Evolutionary conservation across 345 rosid species (phyloP), one percentile per base, ranked within the genome.

Genomic region (Pistacia integerrima): DNA sequence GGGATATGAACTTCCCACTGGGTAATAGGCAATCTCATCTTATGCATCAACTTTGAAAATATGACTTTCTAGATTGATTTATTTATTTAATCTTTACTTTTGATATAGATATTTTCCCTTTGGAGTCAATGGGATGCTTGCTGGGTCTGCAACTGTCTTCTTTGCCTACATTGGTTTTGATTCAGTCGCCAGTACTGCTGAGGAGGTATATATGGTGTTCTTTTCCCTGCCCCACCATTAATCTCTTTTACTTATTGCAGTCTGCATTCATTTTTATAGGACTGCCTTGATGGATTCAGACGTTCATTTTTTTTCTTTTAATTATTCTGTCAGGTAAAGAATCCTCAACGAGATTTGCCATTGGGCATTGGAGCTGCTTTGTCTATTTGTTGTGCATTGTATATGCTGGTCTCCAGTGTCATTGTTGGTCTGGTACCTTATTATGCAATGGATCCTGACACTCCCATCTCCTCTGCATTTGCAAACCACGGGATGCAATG

Each of bases 331-430:
- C 89, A 95, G 99, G 99, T 96, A 77, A 96, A 90, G 86, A 91
- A 91, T 76, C 99, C 99, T n/a, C 99, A 93, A 80, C 84, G 94
- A 62, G 99, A 96, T 86, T 88, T 96, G 84, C 99, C 99, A 49
- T 76, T 93, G 80, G 99, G 99, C 11, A 96, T 96, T 76, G 99
- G 93, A 18, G 75, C 86, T 70, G 90, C 99, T 20, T 88, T 96
- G 49, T 91, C 92, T 17, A 85, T 93, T 67, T 96, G 99, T 77
- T 96, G 99, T 82, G 68, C 90, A 16, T 78, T 96, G 67, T 96
- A 96, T 87, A 96, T 96, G 99, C 85, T 93, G 86, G 97, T 96
- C 25, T 96, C 99, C 25, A 64, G 85, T 67, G 97, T 96, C 12
- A 82, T 96, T 81, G 99, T 96, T 75, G 99, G 99, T 76, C 84